Evolutionary conservation across 140 eudicot genomes (phyloP), one percentile per base, ranked within the genome.

Genomic region (Erigeron philadelphicus): DNA sequence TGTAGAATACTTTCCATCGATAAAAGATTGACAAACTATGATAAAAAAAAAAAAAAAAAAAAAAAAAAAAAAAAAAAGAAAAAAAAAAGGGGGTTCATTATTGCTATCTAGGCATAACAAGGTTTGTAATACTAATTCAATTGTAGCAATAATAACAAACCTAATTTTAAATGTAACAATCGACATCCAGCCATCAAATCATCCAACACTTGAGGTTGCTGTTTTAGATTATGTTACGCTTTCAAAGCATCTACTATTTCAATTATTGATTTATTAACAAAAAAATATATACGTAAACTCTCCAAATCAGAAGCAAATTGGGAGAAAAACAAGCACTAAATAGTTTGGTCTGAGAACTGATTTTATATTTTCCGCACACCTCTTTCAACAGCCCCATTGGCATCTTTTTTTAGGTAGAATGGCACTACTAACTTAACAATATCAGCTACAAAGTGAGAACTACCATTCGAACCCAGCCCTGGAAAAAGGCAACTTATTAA

Each of bases 271-370:
- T 4, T 1, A 18, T 16, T 15, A 17, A 17, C 11, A 54, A 13
- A n/a, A 42, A 63, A 17, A 16, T 15, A 16, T 18, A 21, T 58
- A 58, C 23, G 64, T 40, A 58, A 18, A 58, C 64, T 58, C 68
- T 41, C 49, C 50, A 63, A 41, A 63, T 63, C 50, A 63, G n/a
- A 63, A 63, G 41, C 50, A 63, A 63, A 63, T 16, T 16, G 67
- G n/a, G 46, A 9, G 40, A 40, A 13, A 52, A 52, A 16, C 21
- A 31, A 31, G 4, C 5, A 31, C 38, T 31, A 31, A 31, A 3
- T 31, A 31, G 38, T 4, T 31, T 31, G 38, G 38, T 31, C 38
- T 31, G 38, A 31, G 5, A 31, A 31, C 38, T 31, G 38, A 31
- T 2, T 31, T 31, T 31, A 31, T 31, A 31, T 4, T 31, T 1